Base-by-base conservation (phyloP, 2,329 filamentous ascomycete genomes). In the Alternaria triticimaculans region DNA sequence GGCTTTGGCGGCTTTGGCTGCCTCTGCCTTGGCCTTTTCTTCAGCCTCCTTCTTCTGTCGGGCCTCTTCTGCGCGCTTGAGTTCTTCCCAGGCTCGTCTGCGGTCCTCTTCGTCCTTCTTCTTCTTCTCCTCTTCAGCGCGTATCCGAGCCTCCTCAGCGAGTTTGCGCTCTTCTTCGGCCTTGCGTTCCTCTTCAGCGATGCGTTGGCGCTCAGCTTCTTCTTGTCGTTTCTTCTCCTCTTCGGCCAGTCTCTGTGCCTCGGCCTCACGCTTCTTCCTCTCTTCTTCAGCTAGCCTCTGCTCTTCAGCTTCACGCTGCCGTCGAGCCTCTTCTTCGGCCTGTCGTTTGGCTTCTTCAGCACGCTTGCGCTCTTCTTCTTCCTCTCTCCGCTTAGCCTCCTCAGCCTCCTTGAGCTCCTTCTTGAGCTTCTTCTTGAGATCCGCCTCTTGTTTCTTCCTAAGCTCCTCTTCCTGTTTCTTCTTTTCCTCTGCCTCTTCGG, bases 181-280 rank as follows among this genome's bases (percentile, higher is more conserved):
- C 26, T 59, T 48, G 10, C 65, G 69, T 23, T 69, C 59, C 26
- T 79, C 72, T 61, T 80, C 68, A 79, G 60, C 72, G 90, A 89
- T 69, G 91, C 89, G 37, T 72, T 92, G 89, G 54, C 89, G 84
- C 3, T 72, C 72, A 44, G 83, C 80, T 33, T 78, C 78, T 65
- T 83, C 60, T 59, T 69, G 68, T n/a, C 46, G 54, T 26, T 71
- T 66, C 56, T 68, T 87, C 66, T 65, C 63, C n/a, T 73, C 66
- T 54, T 69, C 64, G 1, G 53, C 61, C 3, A 48, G 57, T 44
- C 55, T 48, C 8, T 23, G 56, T n/a, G 50, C 62, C 12, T 79
- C 73, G 58, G 77, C 72, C 76, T 90, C 89, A 67, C 92, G 90
- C 30, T 48, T 25, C 73, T 92, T 90, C 55, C 89, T 84, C 3